These are phyloP conservation scores for Endocalyx cinctus DNA, from an alignment of 2,329 filamentous ascomycete species.

Conservation along the genomic window DNA sequence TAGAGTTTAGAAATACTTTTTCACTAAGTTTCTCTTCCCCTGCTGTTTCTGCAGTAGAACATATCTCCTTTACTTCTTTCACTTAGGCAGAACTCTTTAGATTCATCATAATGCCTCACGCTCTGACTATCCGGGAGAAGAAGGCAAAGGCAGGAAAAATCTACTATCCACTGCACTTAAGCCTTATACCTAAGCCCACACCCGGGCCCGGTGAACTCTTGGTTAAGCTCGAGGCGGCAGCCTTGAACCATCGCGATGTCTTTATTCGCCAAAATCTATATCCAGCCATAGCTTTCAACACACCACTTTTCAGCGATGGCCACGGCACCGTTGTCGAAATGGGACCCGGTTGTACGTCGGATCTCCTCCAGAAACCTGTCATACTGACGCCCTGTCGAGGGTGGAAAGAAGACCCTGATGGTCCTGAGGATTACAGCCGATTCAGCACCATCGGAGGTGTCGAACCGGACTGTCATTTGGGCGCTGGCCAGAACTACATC, in stretches of 20 bases:
- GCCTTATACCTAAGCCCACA: slow-evolving; percentile 57
- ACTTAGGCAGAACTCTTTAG: no score
- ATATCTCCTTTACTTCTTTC: no score
- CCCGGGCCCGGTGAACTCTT: slow-evolving; percentile 66
- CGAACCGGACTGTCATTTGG: slow-evolving; percentile 51
- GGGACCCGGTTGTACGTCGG: slow-evolving; percentile 42
- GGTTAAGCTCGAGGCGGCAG: slow-evolving; percentile 70
- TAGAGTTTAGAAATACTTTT: no score
- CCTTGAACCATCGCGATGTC: slow-evolving; percentile 91
- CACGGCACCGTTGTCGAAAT: slow-evolving; percentile 66
- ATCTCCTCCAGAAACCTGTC: slow-evolving; percentile 59
- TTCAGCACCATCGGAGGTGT: slow-evolving; percentile 69
- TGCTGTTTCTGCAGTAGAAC: no score
- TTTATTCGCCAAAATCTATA: slow-evolving; percentile 93
- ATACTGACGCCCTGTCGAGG: slow-evolving; percentile 73
- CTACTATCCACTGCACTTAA: no score
- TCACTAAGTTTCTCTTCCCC: no score
- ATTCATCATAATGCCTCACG: no score
- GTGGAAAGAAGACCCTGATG: slow-evolving; percentile 68
- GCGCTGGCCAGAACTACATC: slow-evolving; percentile 68
- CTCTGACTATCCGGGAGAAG: no score
- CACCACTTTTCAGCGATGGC: slow-evolving; percentile 79
- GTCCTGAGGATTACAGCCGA: slow-evolving; percentile 59
- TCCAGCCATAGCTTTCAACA: slow-evolving; percentile 73
- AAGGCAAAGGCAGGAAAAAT: no score